Percentiles rank a stretch among this genome's conserved stretches.
phyloP scores from a whole-genome alignment of 805 yeast genomes.

The Kockiozyma suomiensis region DNA sequence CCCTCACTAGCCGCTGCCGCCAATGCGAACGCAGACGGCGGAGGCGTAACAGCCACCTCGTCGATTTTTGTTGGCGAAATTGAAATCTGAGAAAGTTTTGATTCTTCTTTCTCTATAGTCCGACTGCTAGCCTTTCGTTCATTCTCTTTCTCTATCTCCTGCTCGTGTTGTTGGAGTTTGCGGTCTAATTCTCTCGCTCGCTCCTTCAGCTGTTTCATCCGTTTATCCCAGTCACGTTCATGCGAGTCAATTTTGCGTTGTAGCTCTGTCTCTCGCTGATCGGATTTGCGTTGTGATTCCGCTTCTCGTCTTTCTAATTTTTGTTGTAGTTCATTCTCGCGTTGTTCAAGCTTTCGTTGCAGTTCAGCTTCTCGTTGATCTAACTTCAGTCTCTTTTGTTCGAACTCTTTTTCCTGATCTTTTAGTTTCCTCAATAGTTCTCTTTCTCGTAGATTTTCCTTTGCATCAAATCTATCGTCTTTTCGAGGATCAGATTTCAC shows the following conservation, averaged over 20 bases:
- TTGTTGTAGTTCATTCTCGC: neutral
- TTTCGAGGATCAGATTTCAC: neutral
- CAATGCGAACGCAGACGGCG: conserved; percentile 13
- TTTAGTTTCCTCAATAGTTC: neutral
- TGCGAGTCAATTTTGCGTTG: neutral
- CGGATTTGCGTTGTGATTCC: neutral
- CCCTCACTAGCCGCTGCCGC: neutral
- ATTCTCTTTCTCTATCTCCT: neutral
- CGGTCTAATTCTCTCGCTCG: neutral
- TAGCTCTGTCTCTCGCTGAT: neutral
- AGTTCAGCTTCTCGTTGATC: neutral
- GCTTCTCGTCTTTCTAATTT: neutral
- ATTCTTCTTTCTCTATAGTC: neutral
- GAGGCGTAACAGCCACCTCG: neutral
- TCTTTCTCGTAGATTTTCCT: neutral
- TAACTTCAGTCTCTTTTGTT: neutral
- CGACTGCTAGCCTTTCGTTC: neutral
- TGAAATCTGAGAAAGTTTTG: neutral
- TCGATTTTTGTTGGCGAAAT: neutral
- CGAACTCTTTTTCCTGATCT: neutral
- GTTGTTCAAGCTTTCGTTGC: conserved; percentile 1
- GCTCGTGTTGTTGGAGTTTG: neutral
- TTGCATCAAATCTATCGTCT: neutral
- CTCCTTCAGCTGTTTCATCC: conserved; percentile 4
- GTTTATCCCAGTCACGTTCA: neutral